Evolutionary conservation across 2,329 filamentous ascomycete genomes (phyloP).

Genomic region (Alternaria arborescens): DNA sequence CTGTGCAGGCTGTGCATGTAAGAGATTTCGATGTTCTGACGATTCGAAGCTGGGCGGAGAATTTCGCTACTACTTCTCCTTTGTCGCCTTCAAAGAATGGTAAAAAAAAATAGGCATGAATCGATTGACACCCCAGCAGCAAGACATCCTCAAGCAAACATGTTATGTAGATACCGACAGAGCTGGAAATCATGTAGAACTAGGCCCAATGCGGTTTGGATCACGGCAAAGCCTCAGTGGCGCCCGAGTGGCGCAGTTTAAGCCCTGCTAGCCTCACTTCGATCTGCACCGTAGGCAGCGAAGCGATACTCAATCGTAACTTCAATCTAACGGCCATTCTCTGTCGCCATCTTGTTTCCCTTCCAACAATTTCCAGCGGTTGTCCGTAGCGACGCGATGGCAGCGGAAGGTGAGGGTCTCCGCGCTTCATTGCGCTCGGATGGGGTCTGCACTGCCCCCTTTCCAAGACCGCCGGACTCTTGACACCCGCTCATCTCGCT

Average conservation of each 20-base stretch:
- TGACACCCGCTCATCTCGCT: constrained; percentile 16
- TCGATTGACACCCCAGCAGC: too few species aligned
- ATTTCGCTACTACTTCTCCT: background rate
- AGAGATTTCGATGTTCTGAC: background rate
- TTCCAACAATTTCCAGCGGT: background rate
- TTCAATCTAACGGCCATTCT: background rate
- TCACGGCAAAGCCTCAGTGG: constrained; percentile 1
- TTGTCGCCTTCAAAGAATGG: background rate
- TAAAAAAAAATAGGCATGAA: background rate
- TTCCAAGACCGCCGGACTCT: constrained; percentile 18
- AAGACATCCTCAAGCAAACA: background rate
- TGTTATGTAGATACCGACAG: background rate
- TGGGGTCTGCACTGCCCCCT: constrained; percentile 23
- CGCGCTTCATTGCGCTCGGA: constrained; percentile 9
- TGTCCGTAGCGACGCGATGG: background rate
- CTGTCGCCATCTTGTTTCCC: background rate
- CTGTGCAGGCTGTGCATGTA: background rate
- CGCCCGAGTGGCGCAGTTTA: constrained; percentile 1
- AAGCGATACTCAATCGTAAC: constrained; percentile 3
- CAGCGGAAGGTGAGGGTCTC: constrained; percentile 6
- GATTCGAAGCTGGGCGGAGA: too few species aligned
- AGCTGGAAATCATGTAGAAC: background rate
- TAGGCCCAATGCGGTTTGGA: background rate
- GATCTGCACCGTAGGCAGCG: background rate
- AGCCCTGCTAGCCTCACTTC: constrained; percentile 4